Evolutionary conservation across 345 rosid species (phyloP).

Genomic region (Diplotaxis tenuifolia): DNA sequence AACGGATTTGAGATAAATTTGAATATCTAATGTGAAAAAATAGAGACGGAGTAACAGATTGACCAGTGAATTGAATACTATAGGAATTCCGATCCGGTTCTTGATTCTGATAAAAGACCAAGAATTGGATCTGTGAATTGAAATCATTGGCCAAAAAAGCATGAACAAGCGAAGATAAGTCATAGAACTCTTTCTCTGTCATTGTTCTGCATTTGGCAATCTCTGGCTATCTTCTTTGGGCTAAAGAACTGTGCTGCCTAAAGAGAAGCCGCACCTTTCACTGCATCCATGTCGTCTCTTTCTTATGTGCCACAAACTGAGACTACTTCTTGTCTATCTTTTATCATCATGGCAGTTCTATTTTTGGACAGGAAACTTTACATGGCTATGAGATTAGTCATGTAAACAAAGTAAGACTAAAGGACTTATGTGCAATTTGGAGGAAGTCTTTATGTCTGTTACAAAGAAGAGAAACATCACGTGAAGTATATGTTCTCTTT

Average conservation of each 20-base stretch:
- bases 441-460: not conserved
- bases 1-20: not conserved
- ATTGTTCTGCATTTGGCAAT: not conserved
- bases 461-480: not conserved
- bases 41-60: not conserved
- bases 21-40: not conserved
- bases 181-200: not conserved
- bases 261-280: too few relatives aligned
- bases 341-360: too few relatives aligned
- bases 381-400: not conserved
- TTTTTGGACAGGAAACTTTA: too few relatives aligned
- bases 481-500: not conserved
- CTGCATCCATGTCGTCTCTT: too few relatives aligned
- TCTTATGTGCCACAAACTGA: too few relatives aligned
- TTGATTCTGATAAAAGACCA: not conserved
- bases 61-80: too few relatives aligned
- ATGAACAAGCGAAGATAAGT: not conserved
- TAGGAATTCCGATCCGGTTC: not conserved
- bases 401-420: not conserved
- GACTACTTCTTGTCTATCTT: too few relatives aligned
- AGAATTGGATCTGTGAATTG: too few relatives aligned
- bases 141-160: too few relatives aligned
- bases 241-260: not conserved
- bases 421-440: not conserved
- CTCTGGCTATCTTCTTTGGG: too few relatives aligned